Base-by-base conservation (phyloP, 2,329 filamentous ascomycete genomes). In the Pseudogymnoascus sp. region DNA sequence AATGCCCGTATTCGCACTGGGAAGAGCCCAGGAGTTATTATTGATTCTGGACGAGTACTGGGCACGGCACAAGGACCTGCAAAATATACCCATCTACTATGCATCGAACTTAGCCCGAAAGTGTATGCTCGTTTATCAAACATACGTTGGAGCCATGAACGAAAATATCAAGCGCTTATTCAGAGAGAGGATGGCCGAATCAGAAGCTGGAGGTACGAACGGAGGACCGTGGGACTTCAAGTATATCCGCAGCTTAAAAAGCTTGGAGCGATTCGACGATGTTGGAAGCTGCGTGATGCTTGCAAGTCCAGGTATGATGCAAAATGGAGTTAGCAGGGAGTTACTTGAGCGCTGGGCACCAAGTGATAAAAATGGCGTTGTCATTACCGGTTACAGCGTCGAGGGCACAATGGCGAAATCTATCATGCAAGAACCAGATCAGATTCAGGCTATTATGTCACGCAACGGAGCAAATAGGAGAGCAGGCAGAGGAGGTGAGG, bases 71-170 rank as follows among this genome's bases (percentile, higher is more conserved):
- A 78, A 85, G 0, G 92, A 97, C 68, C 91, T 88, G 67, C 92
- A 96, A 67, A 92, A 90, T 67, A 88, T 90, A 36, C 94, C 94
- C 4, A 97, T 99, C 65, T 99, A 97, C 78, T 99, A 97, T 74
- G 95, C 95, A 61, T 94, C 91, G 70, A 96, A 96, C 70, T 84
- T 97, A 42, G 94, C 94, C 0, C 82, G 93, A 65, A 94, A 96
- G 75, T 99, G 94, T 77, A 99, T 99, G 94, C 85, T 97, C 31
- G 92, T 97, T 3, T 99, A 99, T 73, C 94, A 97, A 74, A 99
- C 94, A 1, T 99, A 97, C 71, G 91, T 97, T 58, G 91, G 92
- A 58, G 92, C 92, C 62, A 99, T 99, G 94, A 99, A 99, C 73
- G 93, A 97, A 71, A 97, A 97, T 70, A 97, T 99, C 79, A 97